Evolutionary conservation across 495 filamentous ascomycete species (phyloP), one percentile per base, ranked within the genome.

Genomic region (Daldinia grandis): DNA sequence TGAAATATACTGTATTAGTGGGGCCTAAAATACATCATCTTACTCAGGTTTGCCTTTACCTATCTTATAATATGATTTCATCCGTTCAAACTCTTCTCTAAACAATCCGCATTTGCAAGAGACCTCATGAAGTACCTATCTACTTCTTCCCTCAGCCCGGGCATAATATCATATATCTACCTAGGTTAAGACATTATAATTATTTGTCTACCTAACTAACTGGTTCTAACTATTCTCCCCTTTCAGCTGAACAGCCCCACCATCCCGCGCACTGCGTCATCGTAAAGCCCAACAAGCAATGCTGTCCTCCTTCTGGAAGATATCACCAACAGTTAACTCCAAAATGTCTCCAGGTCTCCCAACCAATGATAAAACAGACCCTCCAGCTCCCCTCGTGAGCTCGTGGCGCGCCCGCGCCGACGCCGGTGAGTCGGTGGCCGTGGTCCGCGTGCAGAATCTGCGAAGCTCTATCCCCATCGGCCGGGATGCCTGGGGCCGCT

Each of bases 401-500:
- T 60, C 75, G 28, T 79, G 77, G 74, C 60, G 58, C 56, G 72
- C 80, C 53, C 74, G 69, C 59, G 66, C 74, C 38, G 64, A 70
- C 10, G 77, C 78, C 30, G 80, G 79, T 30, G 77, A 81, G 58
- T 75, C 81, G 5, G 64, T 72, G 12, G 80, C 85, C 47, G 47
- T 74, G 7, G 81, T 87, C 33, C 76, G 72, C 27, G 81, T 91
- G 58, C 79, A 76, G 8, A 87, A 89, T 74, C 82, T 91, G 0
- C 72, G 78, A 40, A 77, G 81, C 50, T 73, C 76, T 19, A 75
- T 84, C 24, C 25, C 72, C 57, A 78, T 81, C 6, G 82, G 80
- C 30, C 75, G 71, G 2, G 88, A 90, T 76, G 87, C 84, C 42
- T 91, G 88, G 88, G 82, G 84, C 12, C 82, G 88, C 2, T 15